Evolutionary conservation across 768 basidiomycete genomes (phyloP).

Genomic region (Mycena venus): DNA sequence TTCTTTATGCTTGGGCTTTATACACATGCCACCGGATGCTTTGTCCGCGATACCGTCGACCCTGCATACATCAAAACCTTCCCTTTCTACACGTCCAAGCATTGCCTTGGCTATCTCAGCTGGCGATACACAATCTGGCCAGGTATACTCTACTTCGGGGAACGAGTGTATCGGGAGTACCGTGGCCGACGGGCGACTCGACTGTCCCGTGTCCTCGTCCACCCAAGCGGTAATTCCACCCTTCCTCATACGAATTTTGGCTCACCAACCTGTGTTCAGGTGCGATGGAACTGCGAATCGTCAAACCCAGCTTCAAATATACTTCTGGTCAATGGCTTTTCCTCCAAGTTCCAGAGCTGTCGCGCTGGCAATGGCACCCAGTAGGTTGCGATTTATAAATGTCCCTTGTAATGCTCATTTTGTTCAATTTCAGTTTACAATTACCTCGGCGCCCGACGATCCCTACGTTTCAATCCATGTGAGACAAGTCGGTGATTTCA

Average conservation of each 20-base stretch:
- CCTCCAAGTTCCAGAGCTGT: constrained; percentile 89
- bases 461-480: constrained; percentile 93
- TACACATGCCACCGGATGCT: constrained; percentile 93
- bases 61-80: constrained; percentile 79
- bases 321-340: constrained; percentile 94
- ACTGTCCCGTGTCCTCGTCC: constrained; percentile 88
- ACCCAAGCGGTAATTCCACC: constrained; percentile 76
- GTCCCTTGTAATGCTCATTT: constrained; percentile 7
- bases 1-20: constrained; percentile 95
- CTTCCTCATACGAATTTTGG: background rate
- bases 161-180: constrained; percentile 87
- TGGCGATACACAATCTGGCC: constrained; percentile 96
- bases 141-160: constrained; percentile 89
- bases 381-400: constrained; percentile 59
- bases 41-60: constrained; percentile 85
- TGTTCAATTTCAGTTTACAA: constrained; percentile 76
- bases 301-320: constrained; percentile 93
- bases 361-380: constrained; percentile 92
- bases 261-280: constrained; percentile 58
- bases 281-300: constrained; percentile 95
- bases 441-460: constrained; percentile 95
- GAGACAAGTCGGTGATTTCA: constrained; percentile 93
- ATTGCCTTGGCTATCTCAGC: constrained; percentile 92
- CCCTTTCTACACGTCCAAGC: constrained; percentile 88
- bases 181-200: constrained; percentile 83